A percentile compares a stretch with the other conserved stretches of the same genome.
Evolutionary conservation across 1,284 basidiomycete genomes (phyloP).

Genomic region (Cryptococcus hybrid): DNA sequence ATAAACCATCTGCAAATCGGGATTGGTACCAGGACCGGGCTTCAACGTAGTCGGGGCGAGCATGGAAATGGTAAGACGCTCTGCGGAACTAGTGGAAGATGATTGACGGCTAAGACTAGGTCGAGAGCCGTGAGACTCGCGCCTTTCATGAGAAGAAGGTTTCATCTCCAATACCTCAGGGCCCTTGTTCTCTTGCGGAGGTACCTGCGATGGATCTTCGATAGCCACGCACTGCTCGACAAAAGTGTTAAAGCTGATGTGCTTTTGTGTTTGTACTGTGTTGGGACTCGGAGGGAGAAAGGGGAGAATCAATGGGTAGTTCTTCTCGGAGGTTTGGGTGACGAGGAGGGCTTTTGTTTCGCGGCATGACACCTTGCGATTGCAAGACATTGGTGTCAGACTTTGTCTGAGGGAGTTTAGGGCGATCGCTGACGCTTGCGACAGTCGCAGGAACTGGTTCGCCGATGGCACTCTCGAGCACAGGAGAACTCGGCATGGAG

Average conservation of each 20-base stretch:
- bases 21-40: conserved; percentile 55
- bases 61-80: conserved; percentile 83
- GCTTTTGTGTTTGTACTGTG: conserved; percentile 56
- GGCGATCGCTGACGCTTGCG: conserved; percentile 54
- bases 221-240: conserved; percentile 98
- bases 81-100: conserved; percentile 34
- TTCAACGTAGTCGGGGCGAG: conserved; percentile 94
- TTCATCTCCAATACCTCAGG: conserved; percentile 67
- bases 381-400: conserved; percentile 70
- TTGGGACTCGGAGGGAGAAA: not conserved
- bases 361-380: conserved; percentile 18
- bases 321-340: conserved; percentile 11
- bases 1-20: conserved; percentile 63
- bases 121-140: conserved; percentile 28
- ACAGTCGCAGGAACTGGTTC: conserved; percentile 43
- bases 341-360: conserved; percentile 20
- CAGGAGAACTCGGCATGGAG: conserved; percentile 57
- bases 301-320: conserved; percentile 5
- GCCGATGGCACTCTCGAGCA: conserved; percentile 48
- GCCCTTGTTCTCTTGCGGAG: conserved; percentile 16
- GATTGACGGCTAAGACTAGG: conserved; percentile 33
- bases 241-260: conserved; percentile 97
- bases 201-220: conserved; percentile 47
- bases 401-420: conserved; percentile 69
- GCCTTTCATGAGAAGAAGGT: conserved; percentile 25